These are phyloP conservation scores for Clonostachys chloroleuca DNA, from an alignment of 2,329 filamentous ascomycete species.

Conservation along the genomic window DNA sequence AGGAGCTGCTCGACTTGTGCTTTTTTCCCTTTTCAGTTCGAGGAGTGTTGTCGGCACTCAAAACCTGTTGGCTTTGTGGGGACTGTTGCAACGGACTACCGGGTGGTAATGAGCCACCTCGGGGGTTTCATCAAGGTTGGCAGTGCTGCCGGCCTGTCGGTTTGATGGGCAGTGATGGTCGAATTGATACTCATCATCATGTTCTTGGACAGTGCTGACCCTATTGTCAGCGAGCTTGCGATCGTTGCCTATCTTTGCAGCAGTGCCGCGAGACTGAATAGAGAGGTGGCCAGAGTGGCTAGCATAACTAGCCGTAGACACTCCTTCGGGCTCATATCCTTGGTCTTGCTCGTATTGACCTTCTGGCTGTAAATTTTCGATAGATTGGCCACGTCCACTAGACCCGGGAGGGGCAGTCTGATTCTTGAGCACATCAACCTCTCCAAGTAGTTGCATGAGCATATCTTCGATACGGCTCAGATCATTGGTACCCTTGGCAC, in stretches of 20 bases:
- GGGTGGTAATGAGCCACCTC: conserved; percentile 49
- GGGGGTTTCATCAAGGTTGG: conserved; percentile 21
- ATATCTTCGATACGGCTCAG: conserved; percentile 85
- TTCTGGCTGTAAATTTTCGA: conserved; percentile 62
- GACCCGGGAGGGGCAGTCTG: conserved; percentile 39
- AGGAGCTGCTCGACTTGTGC: conserved; percentile 81
- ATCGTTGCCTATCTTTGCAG: conserved; percentile 36
- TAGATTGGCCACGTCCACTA: conserved; percentile 56
- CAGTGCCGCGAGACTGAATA: conserved; percentile 39
- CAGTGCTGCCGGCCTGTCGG: conserved; percentile 44
- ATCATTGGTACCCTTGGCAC: conserved; percentile 83
- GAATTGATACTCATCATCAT: conserved; percentile 67
- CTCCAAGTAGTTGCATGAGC: conserved; percentile 85
- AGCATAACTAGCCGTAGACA: conserved; percentile 61
- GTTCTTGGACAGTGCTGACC: conserved; percentile 85
- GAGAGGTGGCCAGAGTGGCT: conserved; percentile 75
- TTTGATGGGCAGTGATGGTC: conserved; percentile 40
- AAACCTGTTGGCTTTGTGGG: conserved; percentile 25
- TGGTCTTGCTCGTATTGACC: conserved; percentile 63
- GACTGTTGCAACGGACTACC: conserved; percentile 54
- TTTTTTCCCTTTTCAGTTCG: conserved; percentile 72
- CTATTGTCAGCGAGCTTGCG: conserved; percentile 69
- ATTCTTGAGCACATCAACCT: conserved; percentile 80
- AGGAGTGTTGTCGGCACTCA: conserved; percentile 78
- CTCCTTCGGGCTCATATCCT: conserved; percentile 83